phyloP scores from a whole-genome alignment of 306 rosid species.

The Mimosa bimucronata region DNA sequence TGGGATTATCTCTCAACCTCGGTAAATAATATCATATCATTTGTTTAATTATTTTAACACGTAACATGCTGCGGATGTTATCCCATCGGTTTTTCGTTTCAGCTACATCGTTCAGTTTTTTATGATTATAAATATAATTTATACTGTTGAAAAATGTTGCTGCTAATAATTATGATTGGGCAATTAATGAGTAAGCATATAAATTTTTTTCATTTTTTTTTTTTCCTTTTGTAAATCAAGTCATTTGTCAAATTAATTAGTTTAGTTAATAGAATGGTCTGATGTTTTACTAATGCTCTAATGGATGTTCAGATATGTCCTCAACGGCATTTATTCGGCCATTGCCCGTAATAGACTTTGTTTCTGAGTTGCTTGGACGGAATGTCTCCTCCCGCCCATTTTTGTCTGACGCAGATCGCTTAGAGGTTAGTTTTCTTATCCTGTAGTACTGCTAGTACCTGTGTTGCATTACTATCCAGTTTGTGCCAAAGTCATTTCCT shows the following conservation, averaged over 20 bases:
- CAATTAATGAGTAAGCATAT: background rate
- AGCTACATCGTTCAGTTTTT: too few relatives aligned
- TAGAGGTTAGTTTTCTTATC: constrained; percentile 63
- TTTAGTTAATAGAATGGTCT: background rate
- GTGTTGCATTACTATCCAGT: background rate
- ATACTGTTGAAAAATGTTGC: background rate
- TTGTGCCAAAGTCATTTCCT: background rate
- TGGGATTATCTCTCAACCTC: constrained; percentile 92
- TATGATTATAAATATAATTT: background rate
- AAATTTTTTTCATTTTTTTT: background rate
- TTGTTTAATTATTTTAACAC: background rate
- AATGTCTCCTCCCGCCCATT: constrained; percentile 80
- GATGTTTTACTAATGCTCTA: background rate
- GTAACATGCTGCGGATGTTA: background rate
- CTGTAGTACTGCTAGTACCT: background rate
- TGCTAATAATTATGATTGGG: background rate
- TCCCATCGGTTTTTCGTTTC: background rate
- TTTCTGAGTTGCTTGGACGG: constrained; percentile 70
- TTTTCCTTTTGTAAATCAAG: background rate
- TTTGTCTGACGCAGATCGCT: constrained; percentile 88
- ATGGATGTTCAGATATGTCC: constrained; percentile 77
- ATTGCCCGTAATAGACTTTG: constrained; percentile 84
- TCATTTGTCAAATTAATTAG: background rate
- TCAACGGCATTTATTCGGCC: constrained; percentile 97
- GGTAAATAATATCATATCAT: constrained; percentile 42